Evolutionary conservation across 306 rosid species (phyloP).

Genomic region (Cucumis cinereus): DNA sequence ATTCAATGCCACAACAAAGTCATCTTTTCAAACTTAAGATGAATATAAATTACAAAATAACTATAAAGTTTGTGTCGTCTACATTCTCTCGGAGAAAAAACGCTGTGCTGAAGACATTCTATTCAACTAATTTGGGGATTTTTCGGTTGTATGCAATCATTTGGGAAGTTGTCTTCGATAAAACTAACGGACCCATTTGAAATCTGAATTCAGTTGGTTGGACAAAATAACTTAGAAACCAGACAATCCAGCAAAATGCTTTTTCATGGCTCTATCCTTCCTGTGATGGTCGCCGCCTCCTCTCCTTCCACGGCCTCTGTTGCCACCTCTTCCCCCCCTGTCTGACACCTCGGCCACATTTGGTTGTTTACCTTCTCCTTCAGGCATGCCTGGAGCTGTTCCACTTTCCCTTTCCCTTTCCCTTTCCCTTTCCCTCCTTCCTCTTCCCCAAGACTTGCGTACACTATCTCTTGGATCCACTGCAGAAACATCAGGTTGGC

Average conservation of each 20-base stretch:
- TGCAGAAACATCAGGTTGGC: conserved; percentile 27
- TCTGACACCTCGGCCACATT: conserved; percentile 19
- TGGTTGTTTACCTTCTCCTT: conserved; percentile 16
- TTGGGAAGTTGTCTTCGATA: background rate
- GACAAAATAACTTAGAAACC: conserved; percentile 20
- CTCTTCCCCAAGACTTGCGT: conserved; percentile 28
- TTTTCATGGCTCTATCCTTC: conserved; percentile 81
- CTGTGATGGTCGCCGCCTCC: conserved; percentile 36
- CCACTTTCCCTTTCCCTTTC: conserved; percentile 15
- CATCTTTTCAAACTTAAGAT: background rate
- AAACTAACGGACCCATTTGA: background rate
- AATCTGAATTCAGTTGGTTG: background rate
- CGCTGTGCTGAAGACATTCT: background rate
- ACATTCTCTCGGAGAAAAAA: background rate
- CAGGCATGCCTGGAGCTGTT: conserved; percentile 25
- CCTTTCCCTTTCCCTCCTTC: conserved; percentile 29
- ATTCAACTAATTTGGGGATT: background rate
- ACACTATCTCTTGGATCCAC: conserved; percentile 28
- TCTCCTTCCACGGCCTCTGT: conserved; percentile 27
- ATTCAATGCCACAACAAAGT: background rate
- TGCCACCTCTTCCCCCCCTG: conserved; percentile 42
- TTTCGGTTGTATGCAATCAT: background rate
- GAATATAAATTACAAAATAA: background rate
- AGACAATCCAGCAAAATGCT: conserved; percentile 72
- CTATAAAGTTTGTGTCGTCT: background rate